phyloP scores from a whole-genome alignment of 2,329 filamentous ascomycete species.

The Neodidymelliopsis sp. region DNA sequence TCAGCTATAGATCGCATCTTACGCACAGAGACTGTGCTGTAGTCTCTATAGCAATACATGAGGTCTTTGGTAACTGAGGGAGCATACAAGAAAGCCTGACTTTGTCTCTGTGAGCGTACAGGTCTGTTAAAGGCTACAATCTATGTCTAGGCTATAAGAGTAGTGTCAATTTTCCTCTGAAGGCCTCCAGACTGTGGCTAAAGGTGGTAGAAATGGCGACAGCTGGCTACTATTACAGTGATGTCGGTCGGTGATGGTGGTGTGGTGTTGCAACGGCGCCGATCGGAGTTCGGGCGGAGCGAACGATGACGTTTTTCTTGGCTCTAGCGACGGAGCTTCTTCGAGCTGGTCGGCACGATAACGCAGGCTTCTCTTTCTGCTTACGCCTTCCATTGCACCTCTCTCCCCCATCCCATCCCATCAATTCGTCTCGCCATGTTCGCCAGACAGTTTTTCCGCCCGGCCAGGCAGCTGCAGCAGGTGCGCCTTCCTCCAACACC shows the following conservation, averaged over 20 bases:
- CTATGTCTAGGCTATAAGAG: too few relatives aligned
- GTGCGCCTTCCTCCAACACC: conserved; percentile 36
- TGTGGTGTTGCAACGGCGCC: not conserved
- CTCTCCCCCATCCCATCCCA: conserved; percentile 10
- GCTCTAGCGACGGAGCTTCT: conserved; percentile 11
- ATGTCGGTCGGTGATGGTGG: not conserved
- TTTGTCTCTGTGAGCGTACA: too few relatives aligned
- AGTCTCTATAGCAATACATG: too few relatives aligned
- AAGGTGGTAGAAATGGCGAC: too few relatives aligned
- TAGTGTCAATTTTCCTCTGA: too few relatives aligned
- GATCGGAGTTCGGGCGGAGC: conserved; percentile 8
- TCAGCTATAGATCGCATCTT: too few relatives aligned
- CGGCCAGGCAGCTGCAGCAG: conserved; percentile 51
- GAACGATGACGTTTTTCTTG: conserved; percentile 23
- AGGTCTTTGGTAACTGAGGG: too few relatives aligned
- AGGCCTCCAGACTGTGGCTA: too few relatives aligned
- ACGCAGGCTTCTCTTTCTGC: conserved; percentile 5
- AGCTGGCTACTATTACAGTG: too few relatives aligned
- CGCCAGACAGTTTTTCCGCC: conserved; percentile 53
- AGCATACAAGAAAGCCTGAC: too few relatives aligned
- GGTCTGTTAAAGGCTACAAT: too few relatives aligned
- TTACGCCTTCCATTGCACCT: conserved; percentile 17
- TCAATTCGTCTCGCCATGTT: conserved; percentile 52
- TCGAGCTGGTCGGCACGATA: conserved; percentile 6
- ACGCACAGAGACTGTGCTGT: too few relatives aligned